Evolutionary conservation across 192 early-diverging fungal genomes (phyloP), one percentile per base, ranked within the genome.

Genomic region (Backusella morwellensis): DNA sequence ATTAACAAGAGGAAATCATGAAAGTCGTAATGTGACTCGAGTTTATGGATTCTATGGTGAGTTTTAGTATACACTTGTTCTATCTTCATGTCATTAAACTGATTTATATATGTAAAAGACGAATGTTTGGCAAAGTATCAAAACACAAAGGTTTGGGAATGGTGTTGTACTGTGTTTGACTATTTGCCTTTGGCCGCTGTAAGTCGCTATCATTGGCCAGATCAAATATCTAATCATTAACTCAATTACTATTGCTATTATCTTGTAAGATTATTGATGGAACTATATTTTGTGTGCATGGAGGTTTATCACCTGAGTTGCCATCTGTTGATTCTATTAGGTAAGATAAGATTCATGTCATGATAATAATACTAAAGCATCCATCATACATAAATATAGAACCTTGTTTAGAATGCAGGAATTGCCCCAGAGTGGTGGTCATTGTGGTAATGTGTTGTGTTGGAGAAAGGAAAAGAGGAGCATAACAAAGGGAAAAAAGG

Each of bases 21-120:
- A 98, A 87, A 94, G 93, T 78, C 87, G 96, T 72, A 94, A 97
- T 81, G 96, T 98, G 72, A 98, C 97, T 19, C 95, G 96, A 74
- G 96, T 98, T 35, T 97, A 97, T 84, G 95, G 95, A 35, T 97
- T 97, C 82, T 97, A 95, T 80, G 95, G 94, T 94, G 81, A 70
- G 40, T n/a, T 34, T 15, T 0, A 14, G 50, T 42, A 5, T 42
- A 14, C 29, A 26, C 9, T 29, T 47, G 8, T 23, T 54, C 54
- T 21, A 7, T 12, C 8, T 11, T 14, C 56, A 54, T 29, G 11
- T 63, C 56, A 63, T 23, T 63, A 23, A 63, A 29, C 3, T 29
- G 9, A 4, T 21, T 21, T 52, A 54, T 29, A 63, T 2, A 63
- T 14, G 5, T 11, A 66, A 23, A 73, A 96, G 94, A 97, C 77